Evolutionary conservation across 208 protist genomes (phyloP), one percentile per base, ranked within the genome.

Genomic region (Borovskyia barvae): DNA sequence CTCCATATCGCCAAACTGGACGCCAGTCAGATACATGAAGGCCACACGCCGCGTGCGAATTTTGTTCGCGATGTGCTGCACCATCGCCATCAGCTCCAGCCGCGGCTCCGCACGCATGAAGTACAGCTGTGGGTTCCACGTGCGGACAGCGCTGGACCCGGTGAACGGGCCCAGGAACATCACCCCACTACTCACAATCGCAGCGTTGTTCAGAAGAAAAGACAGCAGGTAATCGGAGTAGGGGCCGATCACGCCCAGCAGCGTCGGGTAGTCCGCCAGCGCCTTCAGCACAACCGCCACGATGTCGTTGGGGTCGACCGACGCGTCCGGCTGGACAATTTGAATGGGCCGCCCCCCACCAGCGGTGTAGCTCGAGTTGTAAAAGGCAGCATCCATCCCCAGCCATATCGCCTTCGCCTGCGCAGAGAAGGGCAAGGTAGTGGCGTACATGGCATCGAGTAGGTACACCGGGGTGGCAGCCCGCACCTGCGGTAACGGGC

Each of bases 1-100:
- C 53, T 80, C 71, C 17, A 6, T 20, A 2, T 80, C 68, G 30
- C 75, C 74, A 46, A 77, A 74, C 8, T 45, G 29, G 1, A 72
- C 40, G n/a, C 46, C 57, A 7, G 48, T 50, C 46, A 85, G 59
- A 65, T 80, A 79, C 77, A 85, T 88, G 46, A 83, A 85, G 35
- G 62, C 77, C 5, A 87, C 39, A 41, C 72, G 72, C 2, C 61
- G 39, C 15, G 54, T 51, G 15, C 61, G 58, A 14, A 81, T 48
- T 0, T n/a, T 32, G 32, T 58, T 71, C 19, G 75, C 4, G 15
- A 64, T 49, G 55, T 76, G 63, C 22, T 48, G 20, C 7, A 85
- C 14, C 14, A 83, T 30, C 40, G 67, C 54, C 17, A 66, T 19
- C 28, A 87, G 47, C 55, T 74, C 80, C 0, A 62, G 32, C 12